These are phyloP conservation scores for Neonothopanus nambi DNA, from an alignment of 1,284 basidiomycete species.

Conservation along the genomic window DNA sequence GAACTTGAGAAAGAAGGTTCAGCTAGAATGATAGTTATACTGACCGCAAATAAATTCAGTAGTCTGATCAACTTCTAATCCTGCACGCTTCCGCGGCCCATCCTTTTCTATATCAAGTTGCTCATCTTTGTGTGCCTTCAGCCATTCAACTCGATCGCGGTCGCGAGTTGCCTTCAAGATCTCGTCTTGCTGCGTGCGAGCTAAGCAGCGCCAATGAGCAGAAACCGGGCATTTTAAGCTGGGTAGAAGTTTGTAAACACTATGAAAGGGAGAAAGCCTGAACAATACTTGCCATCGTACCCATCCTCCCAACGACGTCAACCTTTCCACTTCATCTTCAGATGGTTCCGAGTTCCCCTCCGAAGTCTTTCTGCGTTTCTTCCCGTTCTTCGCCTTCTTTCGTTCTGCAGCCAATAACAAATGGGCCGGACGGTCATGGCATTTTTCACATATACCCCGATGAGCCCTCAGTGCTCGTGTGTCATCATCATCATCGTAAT, in stretches of 20 bases:
- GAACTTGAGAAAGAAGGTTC: neutral
- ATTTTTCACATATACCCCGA: constrained; percentile 70
- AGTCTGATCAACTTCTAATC: constrained; percentile 57
- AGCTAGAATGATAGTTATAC: constrained; percentile 13
- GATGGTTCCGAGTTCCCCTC: constrained; percentile 50
- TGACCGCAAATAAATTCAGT: constrained; percentile 77
- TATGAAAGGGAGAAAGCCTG: constrained; percentile 6
- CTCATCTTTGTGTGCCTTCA: constrained; percentile 26
- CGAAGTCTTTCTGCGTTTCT: constrained; percentile 41
- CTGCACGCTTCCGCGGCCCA: constrained; percentile 38
- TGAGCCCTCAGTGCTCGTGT: constrained; percentile 55
- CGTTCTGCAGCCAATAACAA: constrained; percentile 40
- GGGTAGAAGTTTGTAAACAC: constrained; percentile 7
- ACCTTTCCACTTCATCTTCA: constrained; percentile 57
- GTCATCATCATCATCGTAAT: constrained; percentile 62
- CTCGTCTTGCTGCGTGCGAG: constrained; percentile 64
- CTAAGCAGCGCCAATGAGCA: constrained; percentile 81
- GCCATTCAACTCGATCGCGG: constrained; percentile 47
- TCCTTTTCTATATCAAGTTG: constrained; percentile 25
- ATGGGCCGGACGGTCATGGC: constrained; percentile 60
- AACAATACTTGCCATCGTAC: constrained; percentile 73
- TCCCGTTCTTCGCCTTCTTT: constrained; percentile 42
- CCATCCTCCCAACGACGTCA: constrained; percentile 76
- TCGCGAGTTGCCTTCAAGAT: constrained; percentile 65
- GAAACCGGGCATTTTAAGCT: constrained; percentile 78